phyloP scores from a whole-genome alignment of 1,284 basidiomycete species.

The Rhodotorula sp. region DNA sequence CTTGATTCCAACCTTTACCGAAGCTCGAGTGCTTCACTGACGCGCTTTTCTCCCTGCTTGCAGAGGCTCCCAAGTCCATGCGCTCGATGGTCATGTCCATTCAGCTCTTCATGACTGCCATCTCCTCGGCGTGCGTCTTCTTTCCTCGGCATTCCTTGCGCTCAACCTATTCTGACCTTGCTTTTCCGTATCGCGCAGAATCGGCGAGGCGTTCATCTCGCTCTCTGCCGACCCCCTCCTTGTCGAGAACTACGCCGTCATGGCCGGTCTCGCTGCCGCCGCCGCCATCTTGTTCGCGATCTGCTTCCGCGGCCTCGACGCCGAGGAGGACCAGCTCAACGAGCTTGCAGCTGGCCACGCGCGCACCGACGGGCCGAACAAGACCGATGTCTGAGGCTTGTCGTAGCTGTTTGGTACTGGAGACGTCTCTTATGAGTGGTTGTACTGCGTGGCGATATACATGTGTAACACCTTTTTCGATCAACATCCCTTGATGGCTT shows the following conservation, averaged over 20 bases:
- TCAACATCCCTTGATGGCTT: no score
- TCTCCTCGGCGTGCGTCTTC: slow-evolving; percentile 31
- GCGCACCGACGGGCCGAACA: not conserved
- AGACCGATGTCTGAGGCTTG: not conserved
- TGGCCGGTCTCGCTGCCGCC: slow-evolving; percentile 56
- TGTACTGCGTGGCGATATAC: no score
- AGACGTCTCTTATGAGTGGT: not conserved
- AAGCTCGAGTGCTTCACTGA: not conserved
- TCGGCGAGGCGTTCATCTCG: slow-evolving; percentile 59
- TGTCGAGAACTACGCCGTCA: slow-evolving; percentile 50
- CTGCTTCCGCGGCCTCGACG: slow-evolving; percentile 50
- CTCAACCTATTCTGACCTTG: slow-evolving; percentile 45
- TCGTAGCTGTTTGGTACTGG: not conserved
- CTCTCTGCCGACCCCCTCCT: slow-evolving; percentile 55
- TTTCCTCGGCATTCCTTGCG: slow-evolving; percentile 31
- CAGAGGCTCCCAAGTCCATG: slow-evolving; percentile 50
- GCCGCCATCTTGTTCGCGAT: slow-evolving; percentile 63
- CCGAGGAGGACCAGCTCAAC: slow-evolving; percentile 39
- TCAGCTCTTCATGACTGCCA: slow-evolving; percentile 48
- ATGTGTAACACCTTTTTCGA: no score
- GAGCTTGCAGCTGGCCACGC: slow-evolving; percentile 20
- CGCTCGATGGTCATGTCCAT: slow-evolving; percentile 49
- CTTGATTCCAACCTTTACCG: slow-evolving; percentile 1
- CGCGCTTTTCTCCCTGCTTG: not conserved
- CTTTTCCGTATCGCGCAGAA: slow-evolving; percentile 50